These are phyloP conservation scores for Coemansia sp. DNA, from an alignment of 192 early-diverging fungal species.

Conservation along the genomic window DNA sequence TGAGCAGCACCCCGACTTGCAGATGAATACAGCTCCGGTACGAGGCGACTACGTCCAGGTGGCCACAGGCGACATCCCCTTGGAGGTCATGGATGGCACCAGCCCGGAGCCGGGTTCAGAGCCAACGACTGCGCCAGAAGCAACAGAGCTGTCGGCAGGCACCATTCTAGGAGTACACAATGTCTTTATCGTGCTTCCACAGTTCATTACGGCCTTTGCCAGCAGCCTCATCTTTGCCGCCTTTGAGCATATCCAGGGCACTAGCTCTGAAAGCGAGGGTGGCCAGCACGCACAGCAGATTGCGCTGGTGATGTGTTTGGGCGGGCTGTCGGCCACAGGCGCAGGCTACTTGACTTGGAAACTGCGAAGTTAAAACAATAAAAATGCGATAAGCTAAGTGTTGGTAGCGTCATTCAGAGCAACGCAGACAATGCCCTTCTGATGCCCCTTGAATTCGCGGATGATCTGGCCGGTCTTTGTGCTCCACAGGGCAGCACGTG, in stretches of 20 bases:
- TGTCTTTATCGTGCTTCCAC: conserved; percentile 91
- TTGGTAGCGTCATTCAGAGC: conserved; percentile 49
- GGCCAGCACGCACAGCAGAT: conserved; percentile 44
- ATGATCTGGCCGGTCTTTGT: conserved; percentile 38
- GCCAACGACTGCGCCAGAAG: neutral
- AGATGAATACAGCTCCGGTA: neutral
- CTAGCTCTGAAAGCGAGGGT: conserved; percentile 7
- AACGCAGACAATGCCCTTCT: conserved; percentile 48
- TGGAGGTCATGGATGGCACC: conserved; percentile 13
- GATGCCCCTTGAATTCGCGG: conserved; percentile 54
- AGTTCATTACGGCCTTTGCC: conserved; percentile 81
- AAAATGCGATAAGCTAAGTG: conserved; percentile 1
- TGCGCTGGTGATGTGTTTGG: conserved; percentile 39
- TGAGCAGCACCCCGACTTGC: neutral
- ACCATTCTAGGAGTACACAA: conserved; percentile 92
- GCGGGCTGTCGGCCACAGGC: conserved; percentile 30
- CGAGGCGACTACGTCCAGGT: conserved; percentile 23
- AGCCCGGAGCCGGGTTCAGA: neutral
- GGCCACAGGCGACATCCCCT: conserved; percentile 23
- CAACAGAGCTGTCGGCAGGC: conserved; percentile 57
- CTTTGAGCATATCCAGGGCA: conserved; percentile 54
- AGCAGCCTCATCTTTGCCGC: conserved; percentile 70
- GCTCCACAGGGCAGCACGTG: conserved; percentile 47
- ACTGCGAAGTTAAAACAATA: conserved; percentile 13
- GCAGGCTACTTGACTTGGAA: conserved; percentile 40